Conservation (phyloP, 2,329 filamentous ascomycete species). For the Talaromyces sp. region DNA sequence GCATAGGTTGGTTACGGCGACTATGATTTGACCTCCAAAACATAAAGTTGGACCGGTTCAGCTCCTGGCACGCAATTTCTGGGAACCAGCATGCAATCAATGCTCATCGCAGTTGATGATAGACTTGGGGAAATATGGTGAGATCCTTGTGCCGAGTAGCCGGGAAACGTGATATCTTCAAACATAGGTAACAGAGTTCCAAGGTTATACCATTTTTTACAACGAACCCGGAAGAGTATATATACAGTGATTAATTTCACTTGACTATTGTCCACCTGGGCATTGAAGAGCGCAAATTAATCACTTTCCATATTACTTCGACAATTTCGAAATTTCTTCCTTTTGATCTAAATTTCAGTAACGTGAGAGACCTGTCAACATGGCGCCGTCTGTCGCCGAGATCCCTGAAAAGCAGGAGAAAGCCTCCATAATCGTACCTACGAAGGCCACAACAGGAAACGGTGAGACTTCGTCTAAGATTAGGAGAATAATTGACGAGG, state of each 20-base stretch:
- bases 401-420: neutral
- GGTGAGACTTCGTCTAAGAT: slow-evolving; percentile 1
- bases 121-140: neutral
- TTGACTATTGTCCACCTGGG: too few relatives aligned
- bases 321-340: neutral
- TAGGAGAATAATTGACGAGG: slow-evolving; percentile 9
- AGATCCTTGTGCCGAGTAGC: too few relatives aligned
- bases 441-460: neutral
- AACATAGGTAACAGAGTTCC: neutral
- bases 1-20: too few relatives aligned
- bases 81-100: neutral
- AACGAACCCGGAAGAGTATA: too few relatives aligned
- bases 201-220: neutral
- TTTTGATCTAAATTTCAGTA: neutral
- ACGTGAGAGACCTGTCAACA: neutral
- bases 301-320: too few relatives aligned
- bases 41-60: neutral
- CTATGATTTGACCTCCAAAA: too few relatives aligned
- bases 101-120: neutral
- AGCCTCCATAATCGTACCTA: neutral
- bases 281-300: too few relatives aligned
- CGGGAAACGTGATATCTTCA: neutral
- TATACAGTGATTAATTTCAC: neutral
- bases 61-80: neutral
- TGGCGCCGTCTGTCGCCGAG: slow-evolving; percentile 8